These are phyloP conservation scores for Vanrija humicola DNA, from an alignment of 1,284 basidiomycete genomes.

Conservation along the genomic window DNA sequence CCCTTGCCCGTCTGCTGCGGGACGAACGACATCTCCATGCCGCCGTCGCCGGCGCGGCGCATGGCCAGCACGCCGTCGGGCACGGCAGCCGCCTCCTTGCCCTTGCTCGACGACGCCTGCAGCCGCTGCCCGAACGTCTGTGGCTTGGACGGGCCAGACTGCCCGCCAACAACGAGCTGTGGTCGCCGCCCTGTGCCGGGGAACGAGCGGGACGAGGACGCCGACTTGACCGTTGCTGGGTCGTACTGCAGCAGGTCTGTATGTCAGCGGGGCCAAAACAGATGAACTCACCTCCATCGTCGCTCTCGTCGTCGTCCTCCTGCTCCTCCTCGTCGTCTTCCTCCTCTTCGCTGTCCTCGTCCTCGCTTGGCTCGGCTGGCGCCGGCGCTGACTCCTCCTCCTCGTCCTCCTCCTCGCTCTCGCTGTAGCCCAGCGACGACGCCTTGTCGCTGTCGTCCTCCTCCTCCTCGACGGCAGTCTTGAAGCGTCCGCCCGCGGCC, in stretches of 20 bases:
- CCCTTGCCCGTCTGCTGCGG: constrained; percentile 31
- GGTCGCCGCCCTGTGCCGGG: constrained; percentile 25
- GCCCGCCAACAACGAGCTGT: constrained; percentile 32
- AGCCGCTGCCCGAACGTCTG: constrained; percentile 48
- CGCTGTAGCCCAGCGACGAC: constrained; percentile 66
- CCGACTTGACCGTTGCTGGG: constrained; percentile 52
- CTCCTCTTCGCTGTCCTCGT: constrained; percentile 50
- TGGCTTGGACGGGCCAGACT: constrained; percentile 16
- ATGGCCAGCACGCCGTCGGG: constrained; percentile 40
- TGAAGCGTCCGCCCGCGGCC: constrained; percentile 47
- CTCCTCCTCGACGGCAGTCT: constrained; percentile 83
- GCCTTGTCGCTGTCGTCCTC: constrained; percentile 77
- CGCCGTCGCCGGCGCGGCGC: constrained; percentile 46
- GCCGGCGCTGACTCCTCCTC: constrained; percentile 21
- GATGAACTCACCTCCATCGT: constrained; percentile 39
- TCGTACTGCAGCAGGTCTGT: constrained; percentile 44
- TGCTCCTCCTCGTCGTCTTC: constrained; percentile 53
- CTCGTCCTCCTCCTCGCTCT: constrained; percentile 38
- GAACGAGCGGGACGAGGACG: constrained; percentile 18
- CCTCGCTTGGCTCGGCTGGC: neutral
- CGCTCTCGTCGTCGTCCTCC: constrained; percentile 55
- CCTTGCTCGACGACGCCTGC: constrained; percentile 19
- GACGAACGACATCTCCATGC: constrained; percentile 55
- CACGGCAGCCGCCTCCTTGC: constrained; percentile 11
- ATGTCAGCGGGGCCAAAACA: neutral